Conservation (phyloP, 352 stramenopile species). For the Elongisporangium undulatum region DNA sequence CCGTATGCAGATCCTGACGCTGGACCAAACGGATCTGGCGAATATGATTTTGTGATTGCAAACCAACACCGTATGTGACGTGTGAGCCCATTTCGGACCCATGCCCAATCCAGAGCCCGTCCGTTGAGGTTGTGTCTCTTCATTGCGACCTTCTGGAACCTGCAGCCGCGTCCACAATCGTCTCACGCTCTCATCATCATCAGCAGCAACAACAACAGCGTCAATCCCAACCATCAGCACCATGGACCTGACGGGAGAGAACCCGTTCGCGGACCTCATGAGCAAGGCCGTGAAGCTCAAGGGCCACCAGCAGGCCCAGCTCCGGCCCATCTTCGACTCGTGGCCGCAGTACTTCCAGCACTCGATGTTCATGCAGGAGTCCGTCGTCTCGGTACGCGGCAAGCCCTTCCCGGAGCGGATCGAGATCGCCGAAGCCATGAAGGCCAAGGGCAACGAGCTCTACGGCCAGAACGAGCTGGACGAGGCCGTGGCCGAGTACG, state of each 20-base stretch:
- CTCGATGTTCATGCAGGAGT: conserved; percentile 86
- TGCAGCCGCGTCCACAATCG: not conserved
- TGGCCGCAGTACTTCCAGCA: conserved; percentile 87
- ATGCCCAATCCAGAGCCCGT: no score
- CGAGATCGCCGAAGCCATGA: conserved; percentile 57
- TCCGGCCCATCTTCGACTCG: conserved; percentile 65
- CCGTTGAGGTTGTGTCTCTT: not conserved
- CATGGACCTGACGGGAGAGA: conserved; percentile 63
- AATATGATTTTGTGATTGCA: no score
- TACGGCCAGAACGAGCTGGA: conserved; percentile 45
- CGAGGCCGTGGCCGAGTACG: conserved; percentile 77
- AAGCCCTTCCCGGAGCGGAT: conserved; percentile 54
- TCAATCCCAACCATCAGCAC: conserved; percentile 3
- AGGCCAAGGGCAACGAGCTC: conserved; percentile 54
- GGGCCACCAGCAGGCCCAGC: conserved; percentile 70
- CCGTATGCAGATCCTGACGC: no score
- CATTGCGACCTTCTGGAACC: not conserved
- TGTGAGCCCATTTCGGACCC: not conserved
- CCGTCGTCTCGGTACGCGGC: conserved; percentile 34
- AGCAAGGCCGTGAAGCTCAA: conserved; percentile 85
- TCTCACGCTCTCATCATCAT: no score
- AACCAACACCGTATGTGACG: not conserved
- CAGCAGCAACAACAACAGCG: no score
- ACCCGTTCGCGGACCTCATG: conserved; percentile 83
- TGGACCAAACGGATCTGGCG: no score